Conservation (phyloP, 2,329 filamentous ascomycete genomes). For the Rosellinia necatrix region DNA sequence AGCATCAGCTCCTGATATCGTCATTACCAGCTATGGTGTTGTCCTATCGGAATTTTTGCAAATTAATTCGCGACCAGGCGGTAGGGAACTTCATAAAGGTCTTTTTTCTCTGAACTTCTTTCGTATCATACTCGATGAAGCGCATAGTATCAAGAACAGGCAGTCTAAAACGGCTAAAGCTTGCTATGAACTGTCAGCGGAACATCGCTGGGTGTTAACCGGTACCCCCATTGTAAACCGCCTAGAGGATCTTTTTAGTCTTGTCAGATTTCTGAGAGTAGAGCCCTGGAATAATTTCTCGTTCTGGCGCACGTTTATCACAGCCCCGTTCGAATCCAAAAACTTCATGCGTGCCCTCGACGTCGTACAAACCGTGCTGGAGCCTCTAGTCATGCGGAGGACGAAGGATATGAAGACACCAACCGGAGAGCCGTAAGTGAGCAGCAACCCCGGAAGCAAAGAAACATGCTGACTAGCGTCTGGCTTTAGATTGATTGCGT, state of each 20-base stretch:
- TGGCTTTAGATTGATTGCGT: constrained; percentile 64
- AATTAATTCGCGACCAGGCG: constrained; percentile 68
- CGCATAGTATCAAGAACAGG: constrained; percentile 87
- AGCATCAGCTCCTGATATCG: constrained; percentile 78
- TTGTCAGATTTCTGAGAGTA: constrained; percentile 89
- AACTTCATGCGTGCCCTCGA: constrained; percentile 92
- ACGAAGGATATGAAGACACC: constrained; percentile 99
- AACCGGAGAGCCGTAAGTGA: constrained; percentile 61
- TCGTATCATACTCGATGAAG: constrained; percentile 93
- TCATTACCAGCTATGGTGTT: constrained; percentile 94
- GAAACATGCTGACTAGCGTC: constrained; percentile 9
- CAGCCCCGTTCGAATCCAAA: constrained; percentile 92
- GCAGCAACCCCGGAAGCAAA: neutral
- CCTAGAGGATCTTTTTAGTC: constrained; percentile 89
- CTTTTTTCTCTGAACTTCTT: constrained; percentile 95
- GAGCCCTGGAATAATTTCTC: constrained; percentile 99
- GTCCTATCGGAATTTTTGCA: constrained; percentile 88
- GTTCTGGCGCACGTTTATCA: constrained; percentile 99
- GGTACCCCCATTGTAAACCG: constrained; percentile 97
- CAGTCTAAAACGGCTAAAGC: constrained; percentile 93
- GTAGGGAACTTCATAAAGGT: constrained; percentile 68
- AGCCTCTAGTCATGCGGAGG: constrained; percentile 90
- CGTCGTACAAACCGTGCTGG: constrained; percentile 94
- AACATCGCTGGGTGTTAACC: constrained; percentile 90
- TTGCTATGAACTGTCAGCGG: constrained; percentile 85